phyloP scores from a whole-genome alignment of 139 green algal species.

The Micromonas commoda region DNA sequence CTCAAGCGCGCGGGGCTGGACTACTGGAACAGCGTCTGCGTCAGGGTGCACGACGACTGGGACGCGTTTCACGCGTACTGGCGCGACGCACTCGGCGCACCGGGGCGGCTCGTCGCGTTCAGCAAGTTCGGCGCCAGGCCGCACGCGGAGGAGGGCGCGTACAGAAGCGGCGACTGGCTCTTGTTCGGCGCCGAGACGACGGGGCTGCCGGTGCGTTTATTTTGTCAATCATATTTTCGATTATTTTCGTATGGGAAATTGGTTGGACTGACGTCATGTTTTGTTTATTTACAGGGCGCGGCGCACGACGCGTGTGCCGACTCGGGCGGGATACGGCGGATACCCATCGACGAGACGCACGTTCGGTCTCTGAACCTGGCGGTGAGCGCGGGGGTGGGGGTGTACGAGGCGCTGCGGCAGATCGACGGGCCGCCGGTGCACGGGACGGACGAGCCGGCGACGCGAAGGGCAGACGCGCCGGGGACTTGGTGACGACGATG shows the following conservation, averaged over 20 bases:
- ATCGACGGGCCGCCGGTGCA: conserved; percentile 46
- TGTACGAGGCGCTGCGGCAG: conserved; percentile 84
- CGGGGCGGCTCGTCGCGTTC: conserved; percentile 21
- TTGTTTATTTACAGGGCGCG: conserved; percentile 25
- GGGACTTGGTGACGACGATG: not conserved
- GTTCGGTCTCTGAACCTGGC: conserved; percentile 83
- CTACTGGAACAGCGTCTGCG: conserved; percentile 65
- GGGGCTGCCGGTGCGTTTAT: conserved; percentile 42
- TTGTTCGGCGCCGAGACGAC: conserved; percentile 39
- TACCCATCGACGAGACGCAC: conserved; percentile 75
- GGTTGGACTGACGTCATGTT: not conserved
- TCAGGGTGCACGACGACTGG: conserved; percentile 64
- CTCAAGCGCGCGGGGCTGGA: conserved; percentile 60
- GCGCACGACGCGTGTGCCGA: conserved; percentile 46
- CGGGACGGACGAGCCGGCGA: not conserved
- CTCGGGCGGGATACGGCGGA: conserved; percentile 54
- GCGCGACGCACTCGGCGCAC: not conserved
- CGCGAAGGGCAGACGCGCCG: not conserved
- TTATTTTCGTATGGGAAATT: not conserved
- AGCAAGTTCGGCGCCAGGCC: conserved; percentile 18
- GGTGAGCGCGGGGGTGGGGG: conserved; percentile 62
- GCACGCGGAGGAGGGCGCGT: conserved; percentile 41
- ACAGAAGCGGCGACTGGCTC: conserved; percentile 52
- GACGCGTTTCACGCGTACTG: conserved; percentile 40
- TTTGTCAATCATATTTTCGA: not conserved